Evolutionary conservation across 495 filamentous ascomycete species (phyloP).

Genomic region (Neurospora sp.): DNA sequence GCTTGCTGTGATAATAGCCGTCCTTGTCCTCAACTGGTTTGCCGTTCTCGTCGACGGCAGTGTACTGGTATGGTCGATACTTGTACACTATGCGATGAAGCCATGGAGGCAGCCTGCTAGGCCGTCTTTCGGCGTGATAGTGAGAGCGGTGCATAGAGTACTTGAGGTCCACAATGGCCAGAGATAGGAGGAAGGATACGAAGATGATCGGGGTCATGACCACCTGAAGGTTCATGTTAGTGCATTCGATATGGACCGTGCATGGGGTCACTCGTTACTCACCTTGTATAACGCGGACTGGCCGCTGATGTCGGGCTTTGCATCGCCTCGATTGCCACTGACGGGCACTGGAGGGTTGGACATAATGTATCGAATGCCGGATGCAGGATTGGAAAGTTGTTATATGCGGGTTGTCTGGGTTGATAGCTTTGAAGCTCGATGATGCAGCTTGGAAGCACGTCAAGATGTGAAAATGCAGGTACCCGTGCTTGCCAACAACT

Average conservation of each 20-base stretch:
- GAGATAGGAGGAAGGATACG: slow-evolving; percentile 42
- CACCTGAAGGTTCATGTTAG: slow-evolving; percentile 16
- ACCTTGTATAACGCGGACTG: slow-evolving; percentile 29
- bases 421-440: background rate
- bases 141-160: slow-evolving; percentile 29
- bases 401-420: background rate
- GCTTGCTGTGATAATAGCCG: slow-evolving; percentile 42
- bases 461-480: background rate
- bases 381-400: background rate
- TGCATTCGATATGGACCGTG: background rate
- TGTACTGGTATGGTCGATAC: slow-evolving; percentile 20
- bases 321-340: slow-evolving; percentile 15
- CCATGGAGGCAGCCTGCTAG: slow-evolving; percentile 25
- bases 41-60: slow-evolving; percentile 11
- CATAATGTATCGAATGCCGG: background rate
- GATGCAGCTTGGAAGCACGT: background rate
- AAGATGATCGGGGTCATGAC: slow-evolving; percentile 41
- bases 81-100: slow-evolving; percentile 27
- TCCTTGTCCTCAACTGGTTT: background rate
- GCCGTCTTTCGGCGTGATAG: slow-evolving; percentile 22
- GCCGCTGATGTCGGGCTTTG: slow-evolving; percentile 3
- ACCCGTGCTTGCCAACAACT: background rate
- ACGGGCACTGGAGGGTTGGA: slow-evolving; percentile 7
- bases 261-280: background rate
- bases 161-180: slow-evolving; percentile 37